Evolutionary conservation across 1,284 basidiomycete species (phyloP).

Genomic region (Melampsora larici-populina): DNA sequence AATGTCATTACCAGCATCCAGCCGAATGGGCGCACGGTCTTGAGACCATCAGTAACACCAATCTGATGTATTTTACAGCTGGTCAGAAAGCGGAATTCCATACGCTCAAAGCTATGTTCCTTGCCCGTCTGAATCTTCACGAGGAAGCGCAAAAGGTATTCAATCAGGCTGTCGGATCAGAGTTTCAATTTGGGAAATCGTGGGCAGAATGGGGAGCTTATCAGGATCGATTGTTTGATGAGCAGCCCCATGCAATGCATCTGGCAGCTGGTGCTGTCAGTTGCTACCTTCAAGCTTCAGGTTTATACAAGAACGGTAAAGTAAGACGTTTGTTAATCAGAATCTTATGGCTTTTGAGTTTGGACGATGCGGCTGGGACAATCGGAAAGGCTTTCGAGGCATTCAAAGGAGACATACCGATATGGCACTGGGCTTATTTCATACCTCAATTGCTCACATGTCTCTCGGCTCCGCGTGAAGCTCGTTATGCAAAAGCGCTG

Average conservation of each 20-base stretch:
- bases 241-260: slow-evolving; percentile 64
- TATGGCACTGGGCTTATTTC: slow-evolving; percentile 99
- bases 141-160: slow-evolving; percentile 93
- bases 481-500: slow-evolving; percentile 85
- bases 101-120: slow-evolving; percentile 99
- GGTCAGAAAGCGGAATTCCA: slow-evolving; percentile 98
- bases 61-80: slow-evolving; percentile 94
- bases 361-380: slow-evolving; percentile 73
- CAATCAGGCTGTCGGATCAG: slow-evolving; percentile 90
- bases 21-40: slow-evolving; percentile 89
- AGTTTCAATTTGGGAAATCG: slow-evolving; percentile 89
- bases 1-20: slow-evolving; percentile 94
- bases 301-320: slow-evolving; percentile 91
- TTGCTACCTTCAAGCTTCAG: slow-evolving; percentile 96
- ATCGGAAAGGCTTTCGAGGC: slow-evolving; percentile 89
- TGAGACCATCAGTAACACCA: slow-evolving; percentile 99
- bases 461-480: slow-evolving; percentile 77
- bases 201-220: slow-evolving; percentile 99
- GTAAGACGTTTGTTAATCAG: slow-evolving; percentile 85
- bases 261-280: slow-evolving; percentile 90
- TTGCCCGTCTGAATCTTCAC: slow-evolving; percentile 77
- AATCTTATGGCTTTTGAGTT: slow-evolving; percentile 91
- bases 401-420: slow-evolving; percentile 92
- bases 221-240: slow-evolving; percentile 84
- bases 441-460: slow-evolving; percentile 94